Base-by-base conservation (phyloP, 1,284 basidiomycete species). In the Leccinum olivaceoglutinosum region DNA sequence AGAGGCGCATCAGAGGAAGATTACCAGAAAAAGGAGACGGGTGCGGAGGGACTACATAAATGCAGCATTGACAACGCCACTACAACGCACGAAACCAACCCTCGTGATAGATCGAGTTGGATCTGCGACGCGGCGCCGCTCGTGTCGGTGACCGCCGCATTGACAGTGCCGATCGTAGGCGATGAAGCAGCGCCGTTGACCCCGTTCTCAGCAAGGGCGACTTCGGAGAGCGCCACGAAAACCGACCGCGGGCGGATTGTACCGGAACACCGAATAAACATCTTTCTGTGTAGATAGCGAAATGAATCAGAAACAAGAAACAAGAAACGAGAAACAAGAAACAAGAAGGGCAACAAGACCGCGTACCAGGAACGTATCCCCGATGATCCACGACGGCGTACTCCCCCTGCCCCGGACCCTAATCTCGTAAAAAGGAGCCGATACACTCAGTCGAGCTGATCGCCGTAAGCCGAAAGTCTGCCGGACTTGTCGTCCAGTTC, bases 221-320 rank as follows among this genome's bases (percentile, higher is more conserved):
- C 60, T 1, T 60, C 62, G 0, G 78, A 80, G 5, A 80, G 74
- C 4, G 66, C 65, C 2, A 84, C 85, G 64, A 86, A 41, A 85
- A 0, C 85, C 84, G 39, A 86, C 76, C 0, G 82, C 75, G 1
- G 82, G 69, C 0, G 83, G 82, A 68, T 12, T 82, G 62, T 77
- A 80, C 34, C 79, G 74, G 72, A 80, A 85, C 1, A 84, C 80
- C 1, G 81, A 80, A 71, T 87, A 86, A 3, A 83, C 80, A 67
- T 85, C 85, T 75, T 86, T 88, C 72, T 79, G 64, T 29, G 34
- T 12, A 2, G 2, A 2, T 5, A 49, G 46, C 21, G 12, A 53
- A 53, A 53, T 25, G 21, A 25, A 32, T 25, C 21, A 53, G 39
- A 16, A 41, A 41, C 39, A 41, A 41, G 12, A 8, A 21, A 21